Evolutionary conservation across 257 asterid species (phyloP), one percentile per base, ranked within the genome.

Genomic region (Coffea canephora): DNA sequence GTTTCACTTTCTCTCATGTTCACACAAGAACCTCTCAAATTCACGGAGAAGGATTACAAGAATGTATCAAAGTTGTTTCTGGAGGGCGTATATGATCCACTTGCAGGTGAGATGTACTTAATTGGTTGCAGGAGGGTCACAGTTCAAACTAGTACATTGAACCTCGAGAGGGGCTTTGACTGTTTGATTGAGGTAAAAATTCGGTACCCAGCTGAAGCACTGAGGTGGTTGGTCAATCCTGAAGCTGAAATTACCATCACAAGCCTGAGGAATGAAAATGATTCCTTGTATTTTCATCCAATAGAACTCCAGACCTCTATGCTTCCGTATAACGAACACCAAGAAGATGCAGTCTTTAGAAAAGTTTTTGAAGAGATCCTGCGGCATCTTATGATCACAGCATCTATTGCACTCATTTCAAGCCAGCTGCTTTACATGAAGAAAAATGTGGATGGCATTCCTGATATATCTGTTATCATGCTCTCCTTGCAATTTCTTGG

Each of bases 11-110:
- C 78, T 36, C 74, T 80, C 59, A 73, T n/a, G 74, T 73, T 80
- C 68, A 48, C 69, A 21, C 75, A 73, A 49, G 31, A 14, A 7
- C 78, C 45, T 8, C 46, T 62, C 52, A 27, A n/a, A 5, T 67
- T 43, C 8, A 54, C 16, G 16, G 76, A 52, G 27, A 61, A 3
- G 64, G 25, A 10, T 52, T 72, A 79, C 73, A 72, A 36, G 31
- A 79, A 72, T 45, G 39, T 74, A 54, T 80, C 83, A 14, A 75
- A 49, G 18, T 75, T 75, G 65, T 74, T 36, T 41, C 19, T 80
- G 80, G 80, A 80, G 71, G 83, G 83, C 68, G 61, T 80, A 34
- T 80, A 80, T 69, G 76, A 80, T 75, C 68, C 77, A 9, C 54
- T 11, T 8, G 34, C 39, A 43, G 83, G 80, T 41, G 65, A 74